A percentile compares a stretch with the other conserved stretches of the same genome.
These are phyloP conservation scores for Brettanomyces bruxellensis DNA, from an alignment of 805 yeast species.

Conservation along the genomic window DNA sequence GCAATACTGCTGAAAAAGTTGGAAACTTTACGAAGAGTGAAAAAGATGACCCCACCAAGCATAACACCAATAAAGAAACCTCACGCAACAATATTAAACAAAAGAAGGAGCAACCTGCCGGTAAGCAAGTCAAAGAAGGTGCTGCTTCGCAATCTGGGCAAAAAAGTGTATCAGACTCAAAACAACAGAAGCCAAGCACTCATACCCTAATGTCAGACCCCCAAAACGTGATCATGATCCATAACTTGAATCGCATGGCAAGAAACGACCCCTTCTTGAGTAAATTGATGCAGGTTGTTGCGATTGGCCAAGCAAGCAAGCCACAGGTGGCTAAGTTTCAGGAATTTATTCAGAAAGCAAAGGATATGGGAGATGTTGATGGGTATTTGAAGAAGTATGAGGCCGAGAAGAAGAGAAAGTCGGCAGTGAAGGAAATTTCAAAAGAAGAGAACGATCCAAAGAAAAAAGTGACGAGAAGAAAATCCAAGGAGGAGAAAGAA, in stretches of 20 bases:
- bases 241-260: slow-evolving; percentile 77
- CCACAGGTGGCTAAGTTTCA: slow-evolving; percentile 74
- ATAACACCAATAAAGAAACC: not conserved
- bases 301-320: slow-evolving; percentile 67
- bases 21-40: too few species aligned
- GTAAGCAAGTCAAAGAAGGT: not conserved
- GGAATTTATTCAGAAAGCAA: slow-evolving; percentile 68
- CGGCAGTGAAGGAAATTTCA: not conserved
- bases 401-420: not conserved
- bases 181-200: slow-evolving; percentile 5
- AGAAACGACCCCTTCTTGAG: slow-evolving; percentile 59
- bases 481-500: not conserved
- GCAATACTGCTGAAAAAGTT: too few species aligned
- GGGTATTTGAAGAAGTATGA: slow-evolving; percentile 13
- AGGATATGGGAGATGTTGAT: slow-evolving; percentile 50
- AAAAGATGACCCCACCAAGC: too few species aligned
- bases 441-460: slow-evolving; percentile 9
- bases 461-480: slow-evolving; percentile 4
- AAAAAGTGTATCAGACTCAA: not conserved
- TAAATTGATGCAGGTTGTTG: slow-evolving; percentile 74
- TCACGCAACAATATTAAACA: not conserved
- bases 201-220: slow-evolving; percentile 31
- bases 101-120: not conserved
- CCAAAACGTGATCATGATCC: slow-evolving; percentile 74
- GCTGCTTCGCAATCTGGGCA: not conserved